phyloP scores from a whole-genome alignment of 225 moss, liverwort and hornwort species.

The Rhytidiadelphus loreus region DNA sequence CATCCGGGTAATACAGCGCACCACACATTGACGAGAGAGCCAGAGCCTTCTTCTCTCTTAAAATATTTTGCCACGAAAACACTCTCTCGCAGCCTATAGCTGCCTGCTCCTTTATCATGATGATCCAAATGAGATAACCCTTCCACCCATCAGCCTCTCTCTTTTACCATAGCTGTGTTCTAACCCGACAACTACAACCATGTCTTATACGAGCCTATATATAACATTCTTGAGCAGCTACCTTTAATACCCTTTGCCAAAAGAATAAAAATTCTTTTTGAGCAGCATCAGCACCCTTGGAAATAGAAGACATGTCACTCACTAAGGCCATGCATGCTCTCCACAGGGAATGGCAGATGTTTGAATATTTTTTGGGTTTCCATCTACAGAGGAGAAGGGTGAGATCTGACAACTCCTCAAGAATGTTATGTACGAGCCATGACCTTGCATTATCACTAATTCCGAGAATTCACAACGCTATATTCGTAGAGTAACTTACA shows the following conservation, averaged over 20 bases:
- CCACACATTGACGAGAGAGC: slow-evolving; percentile 81
- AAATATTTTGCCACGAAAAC: slow-evolving; percentile 68
- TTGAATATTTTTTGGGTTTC: not conserved
- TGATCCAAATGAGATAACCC: slow-evolving; percentile 41
- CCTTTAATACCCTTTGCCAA: not conserved
- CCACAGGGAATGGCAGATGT: not conserved
- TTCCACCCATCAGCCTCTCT: slow-evolving; percentile 56
- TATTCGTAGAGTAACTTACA: not conserved
- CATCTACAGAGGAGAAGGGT: not conserved
- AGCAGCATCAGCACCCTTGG: not conserved
- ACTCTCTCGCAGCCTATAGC: slow-evolving; percentile 95
- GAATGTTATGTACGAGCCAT: not conserved
- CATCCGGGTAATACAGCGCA: slow-evolving; percentile 99
- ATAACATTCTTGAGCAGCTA: not conserved
- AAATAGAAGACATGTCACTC: not conserved
- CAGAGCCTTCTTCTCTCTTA: slow-evolving; percentile 71
- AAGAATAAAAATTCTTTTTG: not conserved
- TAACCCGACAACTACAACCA: slow-evolving; percentile 6
- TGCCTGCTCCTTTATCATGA: slow-evolving; percentile 81
- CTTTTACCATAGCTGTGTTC: slow-evolving; percentile 2
- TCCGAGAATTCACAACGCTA: not conserved
- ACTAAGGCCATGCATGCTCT: not conserved
- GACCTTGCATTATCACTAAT: not conserved
- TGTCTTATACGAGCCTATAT: not conserved
- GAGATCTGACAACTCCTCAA: not conserved